Evolutionary conservation across 441 rosid genomes (phyloP).

Genomic region (Corymbia calophylla): DNA sequence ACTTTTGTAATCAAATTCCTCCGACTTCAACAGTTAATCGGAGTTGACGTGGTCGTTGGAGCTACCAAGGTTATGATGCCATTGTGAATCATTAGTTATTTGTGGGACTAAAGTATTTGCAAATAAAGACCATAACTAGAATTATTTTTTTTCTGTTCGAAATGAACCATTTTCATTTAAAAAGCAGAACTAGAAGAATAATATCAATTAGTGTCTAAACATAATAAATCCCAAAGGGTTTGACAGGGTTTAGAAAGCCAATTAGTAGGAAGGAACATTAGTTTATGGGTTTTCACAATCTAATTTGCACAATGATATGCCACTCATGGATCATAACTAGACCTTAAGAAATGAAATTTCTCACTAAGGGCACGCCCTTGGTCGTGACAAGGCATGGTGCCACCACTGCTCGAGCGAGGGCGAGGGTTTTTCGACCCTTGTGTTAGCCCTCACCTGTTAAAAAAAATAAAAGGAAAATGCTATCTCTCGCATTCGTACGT

Average conservation of each 20-base stretch:
- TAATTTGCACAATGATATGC: too few relatives aligned
- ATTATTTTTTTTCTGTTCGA: neutral
- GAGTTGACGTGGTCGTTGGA: neutral
- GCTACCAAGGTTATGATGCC: neutral
- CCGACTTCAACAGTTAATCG: neutral
- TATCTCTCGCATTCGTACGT: neutral
- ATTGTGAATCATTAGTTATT: neutral
- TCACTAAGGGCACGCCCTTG: neutral
- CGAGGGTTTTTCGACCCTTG: neutral
- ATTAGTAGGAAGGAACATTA: too few relatives aligned
- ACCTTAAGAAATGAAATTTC: neutral
- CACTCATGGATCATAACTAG: neutral
- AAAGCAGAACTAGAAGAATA: too few relatives aligned
- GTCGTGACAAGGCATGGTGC: neutral
- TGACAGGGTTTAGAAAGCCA: too few relatives aligned
- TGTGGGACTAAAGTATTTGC: neutral
- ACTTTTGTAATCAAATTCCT: neutral
- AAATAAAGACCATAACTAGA: neutral
- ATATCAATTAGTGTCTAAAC: too few relatives aligned
- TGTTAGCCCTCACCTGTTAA: neutral
- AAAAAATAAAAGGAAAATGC: neutral
- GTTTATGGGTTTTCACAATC: too few relatives aligned
- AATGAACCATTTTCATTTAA: too few relatives aligned
- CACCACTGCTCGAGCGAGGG: neutral
- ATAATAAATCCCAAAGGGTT: too few relatives aligned